Evolutionary conservation across 75 land plant species (phyloP), one percentile per base, ranked within the genome.

Genomic region (Pinus tabuliformis): DNA sequence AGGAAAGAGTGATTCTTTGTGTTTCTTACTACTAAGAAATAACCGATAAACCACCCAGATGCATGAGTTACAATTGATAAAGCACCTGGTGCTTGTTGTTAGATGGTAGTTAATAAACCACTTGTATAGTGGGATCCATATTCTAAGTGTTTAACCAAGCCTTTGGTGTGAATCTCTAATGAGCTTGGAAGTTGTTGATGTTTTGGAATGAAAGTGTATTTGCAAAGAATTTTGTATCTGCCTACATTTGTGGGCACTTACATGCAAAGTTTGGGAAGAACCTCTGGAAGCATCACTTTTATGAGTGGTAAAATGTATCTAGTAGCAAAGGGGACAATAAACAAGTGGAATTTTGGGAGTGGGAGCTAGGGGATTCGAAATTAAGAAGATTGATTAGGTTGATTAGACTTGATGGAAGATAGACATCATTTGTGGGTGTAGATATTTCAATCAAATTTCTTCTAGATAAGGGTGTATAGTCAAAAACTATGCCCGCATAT

Each of bases 281-380:
- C 12, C 81, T 83, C 56, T 76, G 80, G 78, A 83, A 62, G 62
- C 62, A 75, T 52, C 85, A 83, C 75, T 8, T 26, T 1, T 4
- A 17, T 54, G 20, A 76, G 18, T 42, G 52, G 21, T n/a, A 18
- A 5, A 58, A 58, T 17, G 5, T 59, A 59, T 28, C 77, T 60
- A 59, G 30, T 14, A 14, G 33, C 37, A 26, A 70, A 59, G 72
- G 54, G n/a, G 30, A 42, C 49, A 59, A 75, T 6, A 58, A 21
- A 49, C 36, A 64, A 14, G 56, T 45, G 2, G 72, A 80, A 30
- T 89, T 89, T 76, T 89, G 91, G 91, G 91, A 89, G 70, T 89
- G 91, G 91, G 91, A 89, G 80, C 54, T 84, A 72, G 91, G 91
- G 26, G 91, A 89, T 39, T 89, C 89, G 91, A 84, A 85, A 30